Evolutionary conservation across 2,329 filamentous ascomycete species (phyloP).

Genomic region (Cladosporium sp.): DNA sequence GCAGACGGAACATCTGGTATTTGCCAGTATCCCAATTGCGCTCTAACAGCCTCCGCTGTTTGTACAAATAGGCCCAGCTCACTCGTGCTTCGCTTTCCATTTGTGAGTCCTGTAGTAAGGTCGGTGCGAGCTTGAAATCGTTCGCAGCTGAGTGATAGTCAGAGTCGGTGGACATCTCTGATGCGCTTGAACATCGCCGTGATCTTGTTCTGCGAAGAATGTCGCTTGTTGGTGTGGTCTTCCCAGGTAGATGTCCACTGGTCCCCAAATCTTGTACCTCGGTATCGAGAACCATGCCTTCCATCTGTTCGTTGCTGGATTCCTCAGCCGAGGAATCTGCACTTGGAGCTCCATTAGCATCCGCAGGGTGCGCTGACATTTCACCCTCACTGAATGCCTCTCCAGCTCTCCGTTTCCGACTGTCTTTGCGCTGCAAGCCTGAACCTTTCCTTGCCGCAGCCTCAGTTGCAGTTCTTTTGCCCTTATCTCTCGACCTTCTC

Average conservation of each 20-base stretch:
- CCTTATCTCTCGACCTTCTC: not conserved
- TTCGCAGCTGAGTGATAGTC: not conserved
- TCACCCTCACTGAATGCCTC: slow-evolving; percentile 33
- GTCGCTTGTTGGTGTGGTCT: not conserved
- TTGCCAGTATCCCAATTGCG: slow-evolving; percentile 85
- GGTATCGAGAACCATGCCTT: slow-evolving; percentile 4
- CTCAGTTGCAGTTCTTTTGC: not conserved
- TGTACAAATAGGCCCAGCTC: slow-evolving; percentile 93
- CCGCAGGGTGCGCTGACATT: slow-evolving; percentile 8
- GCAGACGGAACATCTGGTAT: slow-evolving; percentile 83
- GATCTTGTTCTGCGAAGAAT: not conserved
- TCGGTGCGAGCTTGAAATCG: slow-evolving; percentile 11
- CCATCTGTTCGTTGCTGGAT: slow-evolving; percentile 11
- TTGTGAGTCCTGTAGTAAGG: not conserved
- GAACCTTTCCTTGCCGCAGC: slow-evolving; percentile 27
- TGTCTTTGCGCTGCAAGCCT: slow-evolving; percentile 19
- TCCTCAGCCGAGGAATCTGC: slow-evolving; percentile 9
- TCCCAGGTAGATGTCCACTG: not conserved
- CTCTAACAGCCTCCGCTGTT: slow-evolving; percentile 78
- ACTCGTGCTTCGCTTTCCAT: slow-evolving; percentile 51
- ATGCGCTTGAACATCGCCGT: slow-evolving; percentile 8
- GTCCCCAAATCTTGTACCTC: not conserved
- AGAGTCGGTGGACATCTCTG: slow-evolving; percentile 11
- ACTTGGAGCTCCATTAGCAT: slow-evolving; percentile 12
- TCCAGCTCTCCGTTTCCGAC: slow-evolving; percentile 28